A percentile compares a stretch with the other conserved stretches of the same genome.
Evolutionary conservation across 192 early-diverging fungal species (phyloP).

Genomic region (Coemansia sp.): DNA sequence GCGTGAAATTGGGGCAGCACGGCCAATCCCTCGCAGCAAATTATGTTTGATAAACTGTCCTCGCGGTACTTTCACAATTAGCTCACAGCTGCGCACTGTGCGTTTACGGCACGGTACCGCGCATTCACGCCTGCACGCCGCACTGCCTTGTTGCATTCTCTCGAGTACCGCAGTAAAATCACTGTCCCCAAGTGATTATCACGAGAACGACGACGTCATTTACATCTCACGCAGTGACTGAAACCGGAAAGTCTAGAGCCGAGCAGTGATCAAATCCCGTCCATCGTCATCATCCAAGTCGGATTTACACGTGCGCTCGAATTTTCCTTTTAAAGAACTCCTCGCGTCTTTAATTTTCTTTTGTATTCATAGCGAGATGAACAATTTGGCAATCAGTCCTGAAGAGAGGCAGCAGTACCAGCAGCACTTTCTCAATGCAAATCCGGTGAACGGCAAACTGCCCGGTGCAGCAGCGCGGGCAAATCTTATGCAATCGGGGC

Average conservation of each 20-base stretch:
- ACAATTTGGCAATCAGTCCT: constrained; percentile 27
- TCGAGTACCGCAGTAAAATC: not conserved
- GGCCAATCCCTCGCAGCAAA: not conserved
- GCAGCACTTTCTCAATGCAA: constrained; percentile 46
- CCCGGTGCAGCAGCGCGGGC: constrained; percentile 40
- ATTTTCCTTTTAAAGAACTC: not conserved
- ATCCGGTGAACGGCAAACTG: constrained; percentile 45
- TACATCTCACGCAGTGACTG: not conserved
- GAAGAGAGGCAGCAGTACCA: constrained; percentile 42
- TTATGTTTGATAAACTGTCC: not conserved
- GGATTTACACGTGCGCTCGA: not conserved
- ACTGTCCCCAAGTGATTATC: not conserved
- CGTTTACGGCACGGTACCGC: constrained; percentile 1
- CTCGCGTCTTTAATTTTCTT: not conserved
- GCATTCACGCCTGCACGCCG: not conserved
- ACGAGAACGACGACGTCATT: not conserved
- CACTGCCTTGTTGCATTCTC: not conserved
- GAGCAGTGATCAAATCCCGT: not conserved
- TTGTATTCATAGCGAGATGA: constrained; percentile 14
- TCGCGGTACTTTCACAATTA: not conserved
- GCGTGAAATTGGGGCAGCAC: not conserved
- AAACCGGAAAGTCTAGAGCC: not conserved
- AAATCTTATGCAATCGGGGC: constrained; percentile 52
- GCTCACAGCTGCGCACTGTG: constrained; percentile 5
- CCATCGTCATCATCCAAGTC: not conserved